phyloP scores from a whole-genome alignment of 345 rosid species.

The Firmiana major region DNA sequence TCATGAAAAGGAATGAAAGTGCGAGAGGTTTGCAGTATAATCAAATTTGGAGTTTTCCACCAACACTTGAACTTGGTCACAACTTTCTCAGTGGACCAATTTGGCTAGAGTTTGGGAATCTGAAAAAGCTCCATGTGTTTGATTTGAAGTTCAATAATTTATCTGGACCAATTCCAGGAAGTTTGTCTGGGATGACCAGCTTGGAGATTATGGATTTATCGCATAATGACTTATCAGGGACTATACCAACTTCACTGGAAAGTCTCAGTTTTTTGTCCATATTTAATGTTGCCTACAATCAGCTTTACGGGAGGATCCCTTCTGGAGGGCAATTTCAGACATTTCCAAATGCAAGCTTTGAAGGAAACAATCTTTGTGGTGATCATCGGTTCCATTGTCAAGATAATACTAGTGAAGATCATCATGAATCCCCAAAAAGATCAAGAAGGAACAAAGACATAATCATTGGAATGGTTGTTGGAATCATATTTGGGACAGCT shows the following conservation, averaged over 20 bases:
- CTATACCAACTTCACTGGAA: slow-evolving; percentile 36
- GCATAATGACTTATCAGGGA: slow-evolving; percentile 36
- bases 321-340: slow-evolving; percentile 62
- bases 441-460: slow-evolving; percentile 31
- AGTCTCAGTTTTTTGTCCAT: slow-evolving; percentile 48
- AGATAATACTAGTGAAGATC: slow-evolving; percentile 3
- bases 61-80: slow-evolving; percentile 37
- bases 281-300: slow-evolving; percentile 58
- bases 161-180: slow-evolving; percentile 42
- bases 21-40: slow-evolving; percentile 54
- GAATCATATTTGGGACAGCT: slow-evolving; percentile 49
- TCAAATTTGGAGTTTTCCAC: slow-evolving; percentile 47
- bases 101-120: slow-evolving; percentile 54
- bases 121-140: slow-evolving; percentile 45
- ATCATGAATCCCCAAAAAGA: slow-evolving; percentile 7
- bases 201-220: slow-evolving; percentile 57
- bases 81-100: slow-evolving; percentile 43
- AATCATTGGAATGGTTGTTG: slow-evolving; percentile 55
- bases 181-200: slow-evolving; percentile 45
- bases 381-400: slow-evolving; percentile 49
- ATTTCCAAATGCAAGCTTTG: slow-evolving; percentile 79
- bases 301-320: slow-evolving; percentile 55
- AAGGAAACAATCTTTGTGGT: slow-evolving; percentile 74
- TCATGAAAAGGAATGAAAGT: slow-evolving; percentile 48
- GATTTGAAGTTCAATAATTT: slow-evolving; percentile 38